Conservation (phyloP, 1,139 yeast genomes). For the Candida sanyaensis region DNA sequence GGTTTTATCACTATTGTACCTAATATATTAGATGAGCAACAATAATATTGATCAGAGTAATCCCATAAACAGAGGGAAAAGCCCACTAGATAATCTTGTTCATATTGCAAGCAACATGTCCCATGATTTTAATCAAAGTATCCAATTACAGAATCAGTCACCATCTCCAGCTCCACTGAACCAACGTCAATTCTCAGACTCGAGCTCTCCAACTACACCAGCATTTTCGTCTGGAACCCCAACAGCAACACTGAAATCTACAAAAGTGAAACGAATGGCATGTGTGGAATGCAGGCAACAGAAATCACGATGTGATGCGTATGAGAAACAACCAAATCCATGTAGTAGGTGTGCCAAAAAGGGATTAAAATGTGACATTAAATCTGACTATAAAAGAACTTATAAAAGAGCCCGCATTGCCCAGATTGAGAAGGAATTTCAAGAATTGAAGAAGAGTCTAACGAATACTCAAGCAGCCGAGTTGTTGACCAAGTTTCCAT, state of each 20-base stretch:
- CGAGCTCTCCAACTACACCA: conserved; percentile 9
- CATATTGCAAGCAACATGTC: conserved; percentile 47
- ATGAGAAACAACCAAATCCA: conserved; percentile 73
- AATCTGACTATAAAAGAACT: conserved; percentile 83
- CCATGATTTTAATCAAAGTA: conserved; percentile 38
- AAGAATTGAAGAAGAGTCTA: conserved; percentile 62
- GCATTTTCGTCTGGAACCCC: conserved; percentile 5
- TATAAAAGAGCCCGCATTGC: conserved; percentile 85
- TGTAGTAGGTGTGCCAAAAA: conserved; percentile 81
- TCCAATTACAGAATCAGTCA: conserved; percentile 24
- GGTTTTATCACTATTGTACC: not conserved
- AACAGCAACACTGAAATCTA: conserved; percentile 16
- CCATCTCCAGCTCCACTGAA: conserved; percentile 10
- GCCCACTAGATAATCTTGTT: conserved; percentile 42
- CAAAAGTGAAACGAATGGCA: conserved; percentile 64
- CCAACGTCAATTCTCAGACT: conserved; percentile 5
- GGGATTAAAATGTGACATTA: conserved; percentile 67
- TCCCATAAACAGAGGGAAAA: conserved; percentile 11
- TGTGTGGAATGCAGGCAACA: conserved; percentile 97
- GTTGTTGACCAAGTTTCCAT: conserved; percentile 35
- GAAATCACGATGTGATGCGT: conserved; percentile 86
- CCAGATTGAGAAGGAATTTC: conserved; percentile 79
- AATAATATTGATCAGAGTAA: not conserved
- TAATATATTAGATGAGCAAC: not conserved
- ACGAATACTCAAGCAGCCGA: conserved; percentile 54